phyloP scores from a whole-genome alignment of 2,329 filamentous ascomycete genomes.

The Ceratocystis cubensis region DNA sequence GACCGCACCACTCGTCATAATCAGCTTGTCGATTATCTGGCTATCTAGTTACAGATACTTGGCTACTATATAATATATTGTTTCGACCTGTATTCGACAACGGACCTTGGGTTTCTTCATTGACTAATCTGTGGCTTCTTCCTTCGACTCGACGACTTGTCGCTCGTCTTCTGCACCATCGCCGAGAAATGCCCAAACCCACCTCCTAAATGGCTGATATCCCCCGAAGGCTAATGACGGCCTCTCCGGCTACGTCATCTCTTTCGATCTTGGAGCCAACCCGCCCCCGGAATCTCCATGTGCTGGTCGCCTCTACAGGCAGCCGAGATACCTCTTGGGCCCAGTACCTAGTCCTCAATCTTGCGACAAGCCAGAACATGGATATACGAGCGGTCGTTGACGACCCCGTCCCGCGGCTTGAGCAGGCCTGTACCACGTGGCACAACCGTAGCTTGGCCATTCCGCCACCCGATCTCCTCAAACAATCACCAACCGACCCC shows the following conservation, averaged over 20 bases:
- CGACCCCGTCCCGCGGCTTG: constrained; percentile 49
- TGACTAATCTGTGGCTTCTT: background rate
- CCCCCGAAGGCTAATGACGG: constrained; percentile 9
- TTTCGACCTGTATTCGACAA: no score
- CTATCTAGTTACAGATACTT: no score
- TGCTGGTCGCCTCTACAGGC: constrained; percentile 55
- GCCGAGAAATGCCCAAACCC: background rate
- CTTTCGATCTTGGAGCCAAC: constrained; percentile 30
- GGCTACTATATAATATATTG: no score
- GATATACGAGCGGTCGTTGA: constrained; percentile 51
- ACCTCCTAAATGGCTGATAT: constrained; percentile 18
- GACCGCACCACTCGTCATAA: no score
- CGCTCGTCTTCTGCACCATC: background rate
- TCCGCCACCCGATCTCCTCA: constrained; percentile 30
- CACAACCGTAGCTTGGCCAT: constrained; percentile 39
- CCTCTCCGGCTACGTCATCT: constrained; percentile 27
- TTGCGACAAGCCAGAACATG: constrained; percentile 52
- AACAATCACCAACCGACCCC: constrained; percentile 9
- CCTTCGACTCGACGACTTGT: background rate
- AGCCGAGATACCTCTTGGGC: constrained; percentile 53
- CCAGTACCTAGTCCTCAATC: constrained; percentile 51
- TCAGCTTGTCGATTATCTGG: no score
- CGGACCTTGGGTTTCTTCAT: no score
- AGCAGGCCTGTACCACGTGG: constrained; percentile 49
- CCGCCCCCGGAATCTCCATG: constrained; percentile 33